Conservation (phyloP, 805 yeast genomes). For the Kodamaea sagamina region DNA sequence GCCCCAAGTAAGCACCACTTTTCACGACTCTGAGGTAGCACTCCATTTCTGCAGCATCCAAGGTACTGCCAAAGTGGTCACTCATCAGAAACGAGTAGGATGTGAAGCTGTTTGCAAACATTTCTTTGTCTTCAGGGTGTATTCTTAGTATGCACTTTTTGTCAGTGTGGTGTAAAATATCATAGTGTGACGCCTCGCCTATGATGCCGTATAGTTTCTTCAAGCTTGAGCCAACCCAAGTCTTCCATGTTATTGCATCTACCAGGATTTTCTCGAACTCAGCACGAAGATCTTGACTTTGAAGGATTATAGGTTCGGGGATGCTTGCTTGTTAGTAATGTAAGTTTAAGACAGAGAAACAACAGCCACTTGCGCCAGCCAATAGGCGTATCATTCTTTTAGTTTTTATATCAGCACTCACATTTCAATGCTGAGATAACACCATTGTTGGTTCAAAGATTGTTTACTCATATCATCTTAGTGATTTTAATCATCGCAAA, state of each 20-base stretch:
- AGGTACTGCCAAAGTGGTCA: conserved; percentile 7
- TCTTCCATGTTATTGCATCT: conserved; percentile 22
- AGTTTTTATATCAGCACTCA: conserved; percentile 13
- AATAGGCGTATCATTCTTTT: no score
- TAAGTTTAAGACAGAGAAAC: no score
- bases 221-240: conserved; percentile 17
- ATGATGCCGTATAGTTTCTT: conserved; percentile 20
- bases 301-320: conserved; percentile 12
- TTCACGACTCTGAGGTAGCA: conserved; percentile 12
- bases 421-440: conserved; percentile 18
- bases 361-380: no score
- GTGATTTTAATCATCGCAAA: neutral
- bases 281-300: conserved; percentile 2
- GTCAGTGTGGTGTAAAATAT: conserved; percentile 16
- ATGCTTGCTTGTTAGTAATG: conserved; percentile 16
- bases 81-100: conserved; percentile 33
- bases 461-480: conserved; percentile 3
- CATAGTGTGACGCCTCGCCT: conserved; percentile 22
- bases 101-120: conserved; percentile 33
- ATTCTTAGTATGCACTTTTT: conserved; percentile 26
- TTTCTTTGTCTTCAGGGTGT: conserved; percentile 29
- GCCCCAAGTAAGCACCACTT: conserved; percentile 6
- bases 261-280: conserved; percentile 5
- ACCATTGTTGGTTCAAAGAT: conserved; percentile 15
- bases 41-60: conserved; percentile 8